A percentile compares a stretch with the other conserved stretches of the same genome.
These are phyloP conservation scores for Amanita inopinata DNA, from an alignment of 768 basidiomycete species.

Conservation along the genomic window DNA sequence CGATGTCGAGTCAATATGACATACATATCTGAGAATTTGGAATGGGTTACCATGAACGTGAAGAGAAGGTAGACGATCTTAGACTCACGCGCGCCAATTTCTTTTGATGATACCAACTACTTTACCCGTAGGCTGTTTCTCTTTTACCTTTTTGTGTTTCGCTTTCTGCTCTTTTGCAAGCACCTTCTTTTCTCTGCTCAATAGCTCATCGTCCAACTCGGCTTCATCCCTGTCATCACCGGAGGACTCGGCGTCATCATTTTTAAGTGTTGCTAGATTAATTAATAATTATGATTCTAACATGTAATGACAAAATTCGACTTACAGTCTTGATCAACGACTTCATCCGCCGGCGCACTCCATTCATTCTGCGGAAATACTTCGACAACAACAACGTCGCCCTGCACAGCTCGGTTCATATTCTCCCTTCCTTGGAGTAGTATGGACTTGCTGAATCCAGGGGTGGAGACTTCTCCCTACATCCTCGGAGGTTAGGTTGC, in stretches of 20 bases:
- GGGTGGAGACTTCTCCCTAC: constrained; percentile 74
- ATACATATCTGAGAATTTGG: constrained; percentile 59
- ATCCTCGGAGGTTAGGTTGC: background rate
- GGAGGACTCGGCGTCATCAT: constrained; percentile 80
- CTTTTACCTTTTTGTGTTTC: constrained; percentile 16
- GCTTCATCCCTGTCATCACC: constrained; percentile 44
- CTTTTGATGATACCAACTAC: constrained; percentile 90
- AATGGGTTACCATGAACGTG: constrained; percentile 4
- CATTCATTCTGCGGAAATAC: constrained; percentile 82
- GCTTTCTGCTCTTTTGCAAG: constrained; percentile 28
- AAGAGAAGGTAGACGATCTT: constrained; percentile 6
- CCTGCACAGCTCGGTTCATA: constrained; percentile 93
- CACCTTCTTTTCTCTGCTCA: constrained; percentile 32
- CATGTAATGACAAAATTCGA: constrained; percentile 6
- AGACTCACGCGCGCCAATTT: constrained; percentile 85
- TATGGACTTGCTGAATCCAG: constrained; percentile 66
- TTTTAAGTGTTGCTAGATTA: constrained; percentile 59
- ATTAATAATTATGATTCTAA: constrained; percentile 1
- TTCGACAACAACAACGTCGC: constrained; percentile 88
- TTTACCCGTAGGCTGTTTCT: constrained; percentile 84
- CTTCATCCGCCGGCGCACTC: constrained; percentile 87
- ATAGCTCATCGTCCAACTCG: constrained; percentile 29
- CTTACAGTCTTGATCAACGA: constrained; percentile 87
- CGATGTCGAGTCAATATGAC: constrained; percentile 88
- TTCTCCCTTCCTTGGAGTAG: constrained; percentile 82